These are phyloP conservation scores for Paecilomyces formosus DNA, from an alignment of 2,329 filamentous ascomycete genomes.

Conservation along the genomic window DNA sequence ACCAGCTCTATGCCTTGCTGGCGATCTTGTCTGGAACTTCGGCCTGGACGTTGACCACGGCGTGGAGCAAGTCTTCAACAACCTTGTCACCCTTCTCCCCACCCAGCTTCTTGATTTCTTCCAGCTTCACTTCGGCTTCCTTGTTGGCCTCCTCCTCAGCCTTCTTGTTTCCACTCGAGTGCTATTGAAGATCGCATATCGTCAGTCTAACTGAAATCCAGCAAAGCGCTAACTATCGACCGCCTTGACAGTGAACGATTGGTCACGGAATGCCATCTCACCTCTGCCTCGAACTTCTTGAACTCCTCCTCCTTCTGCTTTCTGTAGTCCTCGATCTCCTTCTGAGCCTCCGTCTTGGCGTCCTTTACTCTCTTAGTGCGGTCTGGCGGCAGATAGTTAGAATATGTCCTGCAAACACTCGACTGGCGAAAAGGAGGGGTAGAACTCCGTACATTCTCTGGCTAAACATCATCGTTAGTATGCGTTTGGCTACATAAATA, in stretches of 20 bases:
- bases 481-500: conserved; percentile 9
- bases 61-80: conserved; percentile 71
- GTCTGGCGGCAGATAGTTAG: conserved; percentile 43
- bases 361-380: conserved; percentile 97
- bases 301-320: conserved; percentile 87
- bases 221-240: neutral
- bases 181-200: conserved; percentile 45
- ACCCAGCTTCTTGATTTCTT: conserved; percentile 73
- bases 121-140: conserved; percentile 73
- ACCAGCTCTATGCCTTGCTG: conserved; percentile 21
- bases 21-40: conserved; percentile 49
- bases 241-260: neutral
- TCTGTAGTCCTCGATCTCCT: conserved; percentile 92
- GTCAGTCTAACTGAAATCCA: neutral
- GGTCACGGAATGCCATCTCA: conserved; percentile 23
- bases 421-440: conserved; percentile 4
- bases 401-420: conserved; percentile 3
- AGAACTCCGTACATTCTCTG: conserved; percentile 65
- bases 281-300: conserved; percentile 84
- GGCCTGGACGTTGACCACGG: conserved; percentile 79
- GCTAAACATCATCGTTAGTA: conserved; percentile 43
- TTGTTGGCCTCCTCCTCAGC: conserved; percentile 72
- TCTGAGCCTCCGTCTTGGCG: conserved; percentile 91
- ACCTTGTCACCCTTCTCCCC: conserved; percentile 73
- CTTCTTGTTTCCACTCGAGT: conserved; percentile 82